These are phyloP conservation scores for Triadica sebifera DNA, from an alignment of 345 rosid genomes.

Conservation along the genomic window DNA sequence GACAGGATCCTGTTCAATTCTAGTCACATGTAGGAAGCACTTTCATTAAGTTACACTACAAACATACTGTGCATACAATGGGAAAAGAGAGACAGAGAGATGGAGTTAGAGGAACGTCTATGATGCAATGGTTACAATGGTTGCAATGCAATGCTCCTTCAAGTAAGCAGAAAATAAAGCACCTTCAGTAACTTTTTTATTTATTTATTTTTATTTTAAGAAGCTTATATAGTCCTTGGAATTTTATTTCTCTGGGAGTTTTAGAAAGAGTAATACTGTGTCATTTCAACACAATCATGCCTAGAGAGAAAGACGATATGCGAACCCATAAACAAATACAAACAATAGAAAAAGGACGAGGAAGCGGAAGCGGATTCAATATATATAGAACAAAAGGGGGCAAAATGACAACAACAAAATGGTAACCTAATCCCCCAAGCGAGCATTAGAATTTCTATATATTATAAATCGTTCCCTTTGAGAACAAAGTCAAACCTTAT, in stretches of 20 bases:
- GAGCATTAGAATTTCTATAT: neutral
- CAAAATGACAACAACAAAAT: neutral
- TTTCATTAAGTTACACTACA: neutral
- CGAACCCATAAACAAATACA: neutral
- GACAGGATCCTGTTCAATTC: neutral
- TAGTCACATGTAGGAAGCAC: neutral
- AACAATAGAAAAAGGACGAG: neutral
- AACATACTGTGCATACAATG: neutral
- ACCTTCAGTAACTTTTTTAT: neutral
- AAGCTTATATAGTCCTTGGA: neutral
- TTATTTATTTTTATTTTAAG: neutral
- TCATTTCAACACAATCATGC: neutral
- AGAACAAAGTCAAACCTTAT: neutral
- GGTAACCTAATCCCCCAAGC: neutral
- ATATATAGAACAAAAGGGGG: neutral
- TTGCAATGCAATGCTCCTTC: neutral
- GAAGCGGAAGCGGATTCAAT: neutral
- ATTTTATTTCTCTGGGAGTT: neutral
- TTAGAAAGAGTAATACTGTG: neutral
- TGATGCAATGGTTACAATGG: neutral
- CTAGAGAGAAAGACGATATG: neutral
- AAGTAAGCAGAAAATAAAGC: slow-evolving; percentile 1
- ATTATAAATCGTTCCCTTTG: neutral
- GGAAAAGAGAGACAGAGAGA: neutral
- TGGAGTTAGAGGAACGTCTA: neutral